phyloP scores from a whole-genome alignment of 2,329 filamentous ascomycete genomes.

The Sporothrix phasma region DNA sequence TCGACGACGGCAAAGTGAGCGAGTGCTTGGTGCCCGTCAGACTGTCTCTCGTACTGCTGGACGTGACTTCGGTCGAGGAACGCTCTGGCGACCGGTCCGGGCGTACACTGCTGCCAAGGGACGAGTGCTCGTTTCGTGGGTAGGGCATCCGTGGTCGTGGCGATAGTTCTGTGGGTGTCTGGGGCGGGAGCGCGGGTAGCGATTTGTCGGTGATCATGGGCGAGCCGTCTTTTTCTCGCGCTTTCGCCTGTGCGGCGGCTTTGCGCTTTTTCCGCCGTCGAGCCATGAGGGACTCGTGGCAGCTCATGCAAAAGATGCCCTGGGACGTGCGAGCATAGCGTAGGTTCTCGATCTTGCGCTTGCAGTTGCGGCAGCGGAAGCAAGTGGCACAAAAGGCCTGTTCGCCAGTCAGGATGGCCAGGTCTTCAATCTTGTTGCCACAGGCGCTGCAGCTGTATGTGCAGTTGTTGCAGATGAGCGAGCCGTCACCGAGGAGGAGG shows the following conservation, averaged over 20 bases:
- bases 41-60: conserved; percentile 26
- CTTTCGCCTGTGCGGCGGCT: conserved; percentile 50
- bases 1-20: conserved; percentile 61
- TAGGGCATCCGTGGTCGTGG: conserved; percentile 48
- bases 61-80: conserved; percentile 28
- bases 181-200: conserved; percentile 75
- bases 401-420: conserved; percentile 93
- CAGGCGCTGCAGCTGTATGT: conserved; percentile 98
- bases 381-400: conserved; percentile 97
- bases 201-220: conserved; percentile 80
- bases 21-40: not conserved
- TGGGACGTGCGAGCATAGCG: conserved; percentile 95
- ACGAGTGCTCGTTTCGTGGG: conserved; percentile 43
- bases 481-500: conserved; percentile 91
- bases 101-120: conserved; percentile 40
- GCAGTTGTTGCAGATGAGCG: conserved; percentile 97
- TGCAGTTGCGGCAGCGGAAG: conserved; percentile 96
- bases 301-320: conserved; percentile 98
- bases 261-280: conserved; percentile 79
- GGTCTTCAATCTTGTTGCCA: conserved; percentile 93
- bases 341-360: conserved; percentile 96
- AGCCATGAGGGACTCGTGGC: conserved; percentile 94
- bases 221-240: conserved; percentile 52
- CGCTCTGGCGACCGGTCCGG: conserved; percentile 47
- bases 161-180: conserved; percentile 60